Percentiles rank a stretch among this genome's conserved stretches.
Evolutionary conservation across 768 basidiomycete species (phyloP).

Genomic region (Kwoniella sp.): DNA sequence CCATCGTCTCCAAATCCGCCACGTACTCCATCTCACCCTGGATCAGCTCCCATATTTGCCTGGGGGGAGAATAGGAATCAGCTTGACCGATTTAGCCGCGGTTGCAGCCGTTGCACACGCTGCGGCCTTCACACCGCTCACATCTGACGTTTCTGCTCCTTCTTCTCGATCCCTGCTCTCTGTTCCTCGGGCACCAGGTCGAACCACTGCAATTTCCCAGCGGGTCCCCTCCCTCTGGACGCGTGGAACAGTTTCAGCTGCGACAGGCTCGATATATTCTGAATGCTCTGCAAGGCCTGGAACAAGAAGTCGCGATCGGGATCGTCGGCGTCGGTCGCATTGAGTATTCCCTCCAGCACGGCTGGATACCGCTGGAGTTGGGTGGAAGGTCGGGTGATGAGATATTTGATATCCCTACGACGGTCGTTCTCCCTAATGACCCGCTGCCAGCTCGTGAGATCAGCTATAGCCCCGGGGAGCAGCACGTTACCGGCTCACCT

Average conservation of each 20-base stretch:
- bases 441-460: conserved; percentile 49
- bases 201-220: conserved; percentile 84
- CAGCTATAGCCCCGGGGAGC: background rate
- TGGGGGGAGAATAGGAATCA: conserved; percentile 41
- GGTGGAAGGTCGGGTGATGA: conserved; percentile 72
- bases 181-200: conserved; percentile 72
- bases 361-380: conserved; percentile 81
- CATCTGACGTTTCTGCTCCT: conserved; percentile 79
- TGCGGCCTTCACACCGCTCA: conserved; percentile 51
- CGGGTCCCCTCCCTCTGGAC: conserved; percentile 75
- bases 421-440: conserved; percentile 59
- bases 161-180: conserved; percentile 61
- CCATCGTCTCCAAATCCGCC: conserved; percentile 81
- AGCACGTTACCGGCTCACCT: conserved; percentile 52
- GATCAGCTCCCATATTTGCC: conserved; percentile 89
- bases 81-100: background rate
- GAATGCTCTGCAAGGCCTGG: conserved; percentile 81
- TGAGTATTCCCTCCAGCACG: conserved; percentile 75
- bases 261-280: conserved; percentile 71
- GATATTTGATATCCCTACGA: conserved; percentile 69
- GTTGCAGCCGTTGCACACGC: background rate
- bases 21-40: conserved; percentile 95
- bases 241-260: conserved; percentile 85
- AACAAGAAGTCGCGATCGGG: conserved; percentile 74
- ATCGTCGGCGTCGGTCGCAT: conserved; percentile 74